Percentiles rank a stretch among this genome's conserved stretches.
Conservation (phyloP, 129 eudicot species). For the Saussurea involucrata region DNA sequence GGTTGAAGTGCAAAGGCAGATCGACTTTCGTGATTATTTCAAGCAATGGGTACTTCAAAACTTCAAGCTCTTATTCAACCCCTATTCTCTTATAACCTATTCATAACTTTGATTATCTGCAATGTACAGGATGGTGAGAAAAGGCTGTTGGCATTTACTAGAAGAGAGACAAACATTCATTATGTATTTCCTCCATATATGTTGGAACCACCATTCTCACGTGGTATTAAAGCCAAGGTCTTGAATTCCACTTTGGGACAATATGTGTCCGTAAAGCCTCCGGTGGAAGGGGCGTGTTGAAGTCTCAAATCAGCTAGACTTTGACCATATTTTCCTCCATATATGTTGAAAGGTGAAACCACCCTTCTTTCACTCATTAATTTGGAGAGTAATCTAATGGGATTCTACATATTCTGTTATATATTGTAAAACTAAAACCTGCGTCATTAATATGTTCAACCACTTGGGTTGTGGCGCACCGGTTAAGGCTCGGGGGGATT, state of each 20-base stretch:
- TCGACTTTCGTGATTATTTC: slow-evolving; percentile 78
- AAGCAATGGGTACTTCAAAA: slow-evolving; percentile 46
- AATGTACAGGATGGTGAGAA: too few species aligned
- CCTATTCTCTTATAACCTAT: slow-evolving; percentile 7
- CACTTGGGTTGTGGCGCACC: too few species aligned
- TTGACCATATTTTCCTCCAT: neutral
- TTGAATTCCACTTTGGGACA: too few species aligned
- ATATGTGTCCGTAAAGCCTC: too few species aligned
- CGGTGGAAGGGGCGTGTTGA: slow-evolving; percentile 37
- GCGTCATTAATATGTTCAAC: neutral
- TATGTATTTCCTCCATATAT: too few species aligned
- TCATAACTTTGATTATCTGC: neutral
- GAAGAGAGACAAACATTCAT: too few species aligned
- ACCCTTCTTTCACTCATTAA: neutral
- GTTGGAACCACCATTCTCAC: too few species aligned
- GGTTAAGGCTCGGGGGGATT: too few species aligned
- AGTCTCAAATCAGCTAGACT: too few species aligned
- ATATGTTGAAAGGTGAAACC: neutral
- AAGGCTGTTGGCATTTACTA: too few species aligned
- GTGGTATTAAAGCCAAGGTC: too few species aligned
- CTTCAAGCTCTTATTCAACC: neutral
- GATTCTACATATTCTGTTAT: neutral
- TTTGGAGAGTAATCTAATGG: neutral
- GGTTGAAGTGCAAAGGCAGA: slow-evolving; percentile 85
- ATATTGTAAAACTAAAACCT: neutral